Percentiles rank a stretch among this genome's conserved stretches.
phyloP scores from a whole-genome alignment of 2,329 filamentous ascomycete species.

The Myotisia sp. region DNA sequence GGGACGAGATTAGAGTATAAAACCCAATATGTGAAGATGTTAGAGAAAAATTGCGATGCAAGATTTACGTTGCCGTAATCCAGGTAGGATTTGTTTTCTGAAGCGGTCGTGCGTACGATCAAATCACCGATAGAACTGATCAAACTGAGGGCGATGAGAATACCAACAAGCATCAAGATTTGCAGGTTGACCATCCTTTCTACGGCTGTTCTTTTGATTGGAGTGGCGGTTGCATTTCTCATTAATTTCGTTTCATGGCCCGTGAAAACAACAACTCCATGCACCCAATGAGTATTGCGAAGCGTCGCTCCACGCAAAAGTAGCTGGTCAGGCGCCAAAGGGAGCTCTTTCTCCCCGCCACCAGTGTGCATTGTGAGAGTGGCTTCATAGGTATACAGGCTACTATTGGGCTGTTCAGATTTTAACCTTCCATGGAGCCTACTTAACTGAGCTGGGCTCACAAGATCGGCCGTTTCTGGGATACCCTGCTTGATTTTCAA shows the following conservation, averaged over 20 bases:
- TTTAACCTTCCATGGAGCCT: conserved; percentile 72
- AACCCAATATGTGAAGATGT: conserved; percentile 98
- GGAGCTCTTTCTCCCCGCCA: conserved; percentile 81
- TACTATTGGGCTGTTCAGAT: conserved; percentile 96
- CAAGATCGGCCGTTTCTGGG: conserved; percentile 76
- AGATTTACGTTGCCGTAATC: conserved; percentile 49
- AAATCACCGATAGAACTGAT: conserved; percentile 87
- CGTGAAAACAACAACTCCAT: conserved; percentile 90
- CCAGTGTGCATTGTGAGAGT: conserved; percentile 82
- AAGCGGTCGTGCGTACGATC: conserved; percentile 54
- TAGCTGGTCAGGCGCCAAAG: conserved; percentile 66
- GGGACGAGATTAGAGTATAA: conserved; percentile 92
- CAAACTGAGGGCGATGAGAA: conserved; percentile 70
- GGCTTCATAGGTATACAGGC: conserved; percentile 94
- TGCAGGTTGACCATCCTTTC: conserved; percentile 88
- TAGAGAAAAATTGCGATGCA: conserved; percentile 74
- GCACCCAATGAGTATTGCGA: conserved; percentile 92
- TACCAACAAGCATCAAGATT: conserved; percentile 75
- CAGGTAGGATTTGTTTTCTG: conserved; percentile 56
- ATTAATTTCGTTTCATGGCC: conserved; percentile 98
- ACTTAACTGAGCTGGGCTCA: conserved; percentile 74
- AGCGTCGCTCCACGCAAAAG: conserved; percentile 84
- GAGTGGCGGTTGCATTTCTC: conserved; percentile 92
- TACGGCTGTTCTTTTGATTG: conserved; percentile 94
- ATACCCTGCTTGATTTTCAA: conserved; percentile 97